A percentile compares a stretch with the other conserved stretches of the same genome.
Evolutionary conservation across 1,284 basidiomycete species (phyloP).

Genomic region (Puccinia polysora): DNA sequence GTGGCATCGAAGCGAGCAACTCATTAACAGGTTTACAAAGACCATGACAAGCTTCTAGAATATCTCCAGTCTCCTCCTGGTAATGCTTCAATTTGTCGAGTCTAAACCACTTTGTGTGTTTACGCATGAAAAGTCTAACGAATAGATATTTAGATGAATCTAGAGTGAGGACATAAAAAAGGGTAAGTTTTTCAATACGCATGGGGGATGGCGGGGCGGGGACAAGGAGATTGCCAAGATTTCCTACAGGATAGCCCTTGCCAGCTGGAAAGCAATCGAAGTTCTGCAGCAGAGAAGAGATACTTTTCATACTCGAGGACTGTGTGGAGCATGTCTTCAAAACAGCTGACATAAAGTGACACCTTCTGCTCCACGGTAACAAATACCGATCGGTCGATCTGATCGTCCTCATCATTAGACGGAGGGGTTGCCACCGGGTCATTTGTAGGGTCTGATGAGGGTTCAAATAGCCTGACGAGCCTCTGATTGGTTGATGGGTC

Average conservation of each 20-base stretch:
- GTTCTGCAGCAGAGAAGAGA: slow-evolving; percentile 18
- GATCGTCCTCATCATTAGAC: neutral
- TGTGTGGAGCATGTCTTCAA: slow-evolving; percentile 27
- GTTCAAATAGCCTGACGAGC: slow-evolving; percentile 48
- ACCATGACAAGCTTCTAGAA: slow-evolving; percentile 3
- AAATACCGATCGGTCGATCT: slow-evolving; percentile 3
- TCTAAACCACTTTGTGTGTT: slow-evolving; percentile 41
- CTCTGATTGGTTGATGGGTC: slow-evolving; percentile 48
- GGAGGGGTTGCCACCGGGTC: neutral
- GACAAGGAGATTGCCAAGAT: neutral
- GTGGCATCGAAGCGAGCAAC: neutral
- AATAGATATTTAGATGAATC: slow-evolving; percentile 34
- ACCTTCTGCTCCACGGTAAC: slow-evolving; percentile 19
- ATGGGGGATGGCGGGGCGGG: too few relatives aligned
- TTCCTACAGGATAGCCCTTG: slow-evolving; percentile 22
- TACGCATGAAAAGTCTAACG: slow-evolving; percentile 39
- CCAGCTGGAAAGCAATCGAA: slow-evolving; percentile 12
- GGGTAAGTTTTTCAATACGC: neutral
- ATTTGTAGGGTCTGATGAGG: neutral
- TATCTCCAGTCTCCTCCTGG: slow-evolving; percentile 7
- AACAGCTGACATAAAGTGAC: slow-evolving; percentile 28
- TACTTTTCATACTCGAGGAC: slow-evolving; percentile 26
- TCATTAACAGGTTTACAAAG: neutral
- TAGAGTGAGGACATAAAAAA: neutral
- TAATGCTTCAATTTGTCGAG: slow-evolving; percentile 28